phyloP scores from a whole-genome alignment of 2,329 filamentous ascomycete species.

The Pseudogymnoascus sp. region DNA sequence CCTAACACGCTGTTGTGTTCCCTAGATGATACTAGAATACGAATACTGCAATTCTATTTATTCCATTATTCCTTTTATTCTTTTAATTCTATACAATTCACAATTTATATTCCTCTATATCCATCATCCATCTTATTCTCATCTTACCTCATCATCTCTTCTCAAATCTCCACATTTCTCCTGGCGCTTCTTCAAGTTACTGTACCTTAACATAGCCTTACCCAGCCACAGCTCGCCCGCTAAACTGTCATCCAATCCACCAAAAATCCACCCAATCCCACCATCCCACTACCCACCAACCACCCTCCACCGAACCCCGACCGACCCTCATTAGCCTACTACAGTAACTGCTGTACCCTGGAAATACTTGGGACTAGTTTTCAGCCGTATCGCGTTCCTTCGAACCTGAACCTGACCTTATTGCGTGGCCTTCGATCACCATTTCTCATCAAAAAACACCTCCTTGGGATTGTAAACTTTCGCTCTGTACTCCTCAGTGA shows the following conservation, averaged over 20 bases:
- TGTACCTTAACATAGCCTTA: conserved; percentile 9
- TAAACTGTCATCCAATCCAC: background rate
- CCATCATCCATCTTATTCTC: background rate
- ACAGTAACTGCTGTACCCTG: background rate
- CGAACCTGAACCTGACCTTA: background rate
- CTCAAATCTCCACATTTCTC: conserved; percentile 1
- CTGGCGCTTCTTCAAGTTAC: background rate
- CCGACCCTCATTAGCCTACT: background rate
- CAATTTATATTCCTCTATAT: background rate
- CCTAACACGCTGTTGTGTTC: background rate
- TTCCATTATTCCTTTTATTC: background rate
- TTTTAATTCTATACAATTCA: background rate
- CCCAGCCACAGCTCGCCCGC: background rate
- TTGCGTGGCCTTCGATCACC: background rate
- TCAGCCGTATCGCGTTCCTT: conserved; percentile 9
- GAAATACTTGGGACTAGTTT: background rate
- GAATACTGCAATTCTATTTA: background rate
- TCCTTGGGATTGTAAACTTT: background rate
- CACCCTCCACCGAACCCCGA: background rate
- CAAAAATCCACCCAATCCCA: background rate
- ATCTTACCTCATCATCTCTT: background rate
- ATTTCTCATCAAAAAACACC: conserved; percentile 1
- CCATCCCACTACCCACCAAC: background rate
- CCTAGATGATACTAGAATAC: background rate
- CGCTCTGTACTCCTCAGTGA: background rate